Evolutionary conservation across 2,329 filamentous ascomycete species (phyloP).

Genomic region (Claviceps pazoutovae): DNA sequence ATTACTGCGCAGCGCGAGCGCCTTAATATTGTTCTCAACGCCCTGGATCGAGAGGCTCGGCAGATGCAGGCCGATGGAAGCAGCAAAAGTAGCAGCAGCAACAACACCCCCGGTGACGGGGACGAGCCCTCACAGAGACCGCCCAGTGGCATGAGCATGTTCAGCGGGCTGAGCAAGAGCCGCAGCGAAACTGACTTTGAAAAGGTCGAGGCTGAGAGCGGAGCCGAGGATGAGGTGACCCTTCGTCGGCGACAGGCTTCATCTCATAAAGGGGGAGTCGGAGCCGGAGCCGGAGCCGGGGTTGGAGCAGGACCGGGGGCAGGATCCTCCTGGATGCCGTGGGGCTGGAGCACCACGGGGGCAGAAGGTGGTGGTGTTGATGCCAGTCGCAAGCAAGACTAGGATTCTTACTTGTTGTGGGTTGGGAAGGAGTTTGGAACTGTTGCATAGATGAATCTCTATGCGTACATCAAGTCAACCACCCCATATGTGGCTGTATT

Average conservation of each 20-base stretch:
- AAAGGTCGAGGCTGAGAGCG: slow-evolving; percentile 66
- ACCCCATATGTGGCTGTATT: no score
- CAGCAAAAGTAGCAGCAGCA: background rate
- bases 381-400: slow-evolving; percentile 24
- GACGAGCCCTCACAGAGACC: slow-evolving; percentile 26
- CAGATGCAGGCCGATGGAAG: slow-evolving; percentile 34
- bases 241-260: slow-evolving; percentile 17
- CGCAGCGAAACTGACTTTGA: slow-evolving; percentile 83
- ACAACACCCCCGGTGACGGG: slow-evolving; percentile 14
- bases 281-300: background rate
- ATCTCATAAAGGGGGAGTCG: background rate
- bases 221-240: slow-evolving; percentile 36
- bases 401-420: slow-evolving; percentile 12
- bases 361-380: slow-evolving; percentile 15
- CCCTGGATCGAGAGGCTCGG: slow-evolving; percentile 66
- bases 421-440: slow-evolving; percentile 17
- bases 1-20: slow-evolving; percentile 68
- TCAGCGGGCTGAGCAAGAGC: slow-evolving; percentile 58
- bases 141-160: slow-evolving; percentile 32
- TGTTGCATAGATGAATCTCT: slow-evolving; percentile 5
- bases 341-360: slow-evolving; percentile 25
- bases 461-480: background rate
- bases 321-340: slow-evolving; percentile 33
- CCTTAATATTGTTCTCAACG: slow-evolving; percentile 58
- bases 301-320: slow-evolving; percentile 5